These are phyloP conservation scores for Striga asiatica DNA, from an alignment of 257 asterid species.

Conservation along the genomic window DNA sequence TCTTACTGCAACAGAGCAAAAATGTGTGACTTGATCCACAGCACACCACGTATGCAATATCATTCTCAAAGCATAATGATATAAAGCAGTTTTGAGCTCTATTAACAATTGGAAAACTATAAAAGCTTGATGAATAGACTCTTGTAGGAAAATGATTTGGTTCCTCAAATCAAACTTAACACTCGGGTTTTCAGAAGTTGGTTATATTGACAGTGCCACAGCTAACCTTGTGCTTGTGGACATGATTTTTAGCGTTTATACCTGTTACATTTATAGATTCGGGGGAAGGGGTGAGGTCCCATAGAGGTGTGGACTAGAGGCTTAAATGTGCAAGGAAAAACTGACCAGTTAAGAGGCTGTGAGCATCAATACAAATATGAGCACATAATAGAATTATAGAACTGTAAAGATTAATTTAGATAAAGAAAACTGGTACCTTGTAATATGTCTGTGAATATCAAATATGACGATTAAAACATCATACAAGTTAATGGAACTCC, in stretches of 20 bases:
- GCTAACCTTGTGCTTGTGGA: no score
- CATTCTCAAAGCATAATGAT: not conserved
- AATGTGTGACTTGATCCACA: not conserved
- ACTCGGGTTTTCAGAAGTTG: not conserved
- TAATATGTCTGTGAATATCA: constrained; percentile 90
- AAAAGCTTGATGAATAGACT: not conserved
- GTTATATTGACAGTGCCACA: not conserved
- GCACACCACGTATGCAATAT: not conserved
- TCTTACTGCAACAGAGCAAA: constrained; percentile 5
- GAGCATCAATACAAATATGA: constrained; percentile 43
- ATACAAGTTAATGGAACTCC: constrained; percentile 73
- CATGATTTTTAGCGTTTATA: not conserved
- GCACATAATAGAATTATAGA: constrained; percentile 16
- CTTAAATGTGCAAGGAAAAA: no score
- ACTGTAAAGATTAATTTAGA: not conserved
- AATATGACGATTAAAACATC: constrained; percentile 79
- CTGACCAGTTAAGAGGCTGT: constrained; percentile 30
- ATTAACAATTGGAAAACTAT: not conserved
- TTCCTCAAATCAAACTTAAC: not conserved
- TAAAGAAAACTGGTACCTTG: constrained; percentile 42
- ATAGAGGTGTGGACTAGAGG: no score
- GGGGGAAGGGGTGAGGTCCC: no score
- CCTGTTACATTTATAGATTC: not conserved
- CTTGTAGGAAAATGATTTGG: not conserved
- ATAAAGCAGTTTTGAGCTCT: not conserved